phyloP scores from a whole-genome alignment of 1,139 yeast genomes.

The Pichia sp. region DNA sequence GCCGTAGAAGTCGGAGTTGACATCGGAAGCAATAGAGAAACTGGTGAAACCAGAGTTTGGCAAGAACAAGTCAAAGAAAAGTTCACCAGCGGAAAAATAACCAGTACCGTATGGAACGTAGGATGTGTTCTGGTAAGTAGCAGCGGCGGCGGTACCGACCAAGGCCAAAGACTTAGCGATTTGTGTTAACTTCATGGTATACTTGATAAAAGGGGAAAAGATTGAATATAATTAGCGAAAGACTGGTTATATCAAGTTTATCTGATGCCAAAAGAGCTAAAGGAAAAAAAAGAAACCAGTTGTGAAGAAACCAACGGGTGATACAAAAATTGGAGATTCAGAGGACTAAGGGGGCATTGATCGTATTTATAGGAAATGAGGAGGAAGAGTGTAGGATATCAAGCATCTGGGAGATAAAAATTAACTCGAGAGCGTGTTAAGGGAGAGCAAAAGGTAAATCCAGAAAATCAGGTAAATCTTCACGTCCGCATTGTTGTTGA shows the following conservation, averaged over 20 bases:
- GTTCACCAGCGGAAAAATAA: conserved; percentile 18
- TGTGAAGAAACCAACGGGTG: too few relatives aligned
- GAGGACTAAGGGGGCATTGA: too few relatives aligned
- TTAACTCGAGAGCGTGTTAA: not conserved
- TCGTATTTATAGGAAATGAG: not conserved
- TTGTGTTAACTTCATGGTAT: conserved; percentile 20
- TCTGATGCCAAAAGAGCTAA: not conserved
- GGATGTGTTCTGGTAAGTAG: conserved; percentile 19
- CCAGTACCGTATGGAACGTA: conserved; percentile 24
- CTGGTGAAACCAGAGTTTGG: conserved; percentile 24
- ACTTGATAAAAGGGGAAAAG: not conserved
- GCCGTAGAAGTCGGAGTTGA: conserved; percentile 17
- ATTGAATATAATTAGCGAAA: conserved; percentile 5
- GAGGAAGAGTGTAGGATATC: not conserved
- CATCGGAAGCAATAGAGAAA: conserved; percentile 22
- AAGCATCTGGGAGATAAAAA: not conserved
- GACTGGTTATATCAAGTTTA: conserved; percentile 1
- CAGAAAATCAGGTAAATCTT: not conserved
- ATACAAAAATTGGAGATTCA: too few relatives aligned
- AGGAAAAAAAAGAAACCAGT: too few relatives aligned
- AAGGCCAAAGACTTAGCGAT: conserved; percentile 21
- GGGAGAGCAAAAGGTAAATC: not conserved
- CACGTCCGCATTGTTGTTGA: not conserved
- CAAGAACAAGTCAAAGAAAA: conserved; percentile 22
- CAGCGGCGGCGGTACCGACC: conserved; percentile 19